These are phyloP conservation scores for Gaeumannomyces sp. DNA, from an alignment of 2,329 filamentous ascomycete species.

Conservation along the genomic window DNA sequence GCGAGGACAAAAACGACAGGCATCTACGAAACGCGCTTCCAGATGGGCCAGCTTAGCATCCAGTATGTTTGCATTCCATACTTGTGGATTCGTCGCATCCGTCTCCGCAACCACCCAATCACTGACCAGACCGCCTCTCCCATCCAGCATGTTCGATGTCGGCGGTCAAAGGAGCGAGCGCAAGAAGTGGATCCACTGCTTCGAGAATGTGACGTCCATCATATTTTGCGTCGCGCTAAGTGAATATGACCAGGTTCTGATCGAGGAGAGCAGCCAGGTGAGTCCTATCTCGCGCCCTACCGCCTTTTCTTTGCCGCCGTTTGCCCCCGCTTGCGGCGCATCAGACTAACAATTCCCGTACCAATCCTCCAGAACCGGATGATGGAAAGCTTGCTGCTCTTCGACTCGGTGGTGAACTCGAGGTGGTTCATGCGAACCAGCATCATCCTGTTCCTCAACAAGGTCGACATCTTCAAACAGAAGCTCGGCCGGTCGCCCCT, in stretches of 20 bases:
- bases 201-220: slow-evolving; percentile 98
- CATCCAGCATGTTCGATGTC: slow-evolving; percentile 91
- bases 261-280: slow-evolving; percentile 97
- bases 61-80: slow-evolving; percentile 61
- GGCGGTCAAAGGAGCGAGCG: slow-evolving; percentile 94
- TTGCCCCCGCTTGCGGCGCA: slow-evolving; percentile 12
- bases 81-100: too few species aligned
- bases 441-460: slow-evolving; percentile 98
- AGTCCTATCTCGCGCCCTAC: slow-evolving; percentile 20
- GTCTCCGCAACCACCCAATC: neutral
- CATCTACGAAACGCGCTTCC: slow-evolving; percentile 97
- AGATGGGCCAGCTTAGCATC: slow-evolving; percentile 97
- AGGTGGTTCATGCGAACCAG: slow-evolving; percentile 99
- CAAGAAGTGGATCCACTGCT: slow-evolving; percentile 99
- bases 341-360: neutral
- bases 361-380: slow-evolving; percentile 72
- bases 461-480: slow-evolving; percentile 95
- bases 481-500: slow-evolving; percentile 86
- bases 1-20: slow-evolving; percentile 97
- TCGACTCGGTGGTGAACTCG: slow-evolving; percentile 98
- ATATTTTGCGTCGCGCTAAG: slow-evolving; percentile 98
- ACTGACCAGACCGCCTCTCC: neutral
- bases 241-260: slow-evolving; percentile 94
- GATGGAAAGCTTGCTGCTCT: slow-evolving; percentile 96
- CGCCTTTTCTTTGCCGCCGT: neutral